Conservation (phyloP, 2,329 filamentous ascomycete species). For the Ophiostoma himal-ulmi region DNA sequence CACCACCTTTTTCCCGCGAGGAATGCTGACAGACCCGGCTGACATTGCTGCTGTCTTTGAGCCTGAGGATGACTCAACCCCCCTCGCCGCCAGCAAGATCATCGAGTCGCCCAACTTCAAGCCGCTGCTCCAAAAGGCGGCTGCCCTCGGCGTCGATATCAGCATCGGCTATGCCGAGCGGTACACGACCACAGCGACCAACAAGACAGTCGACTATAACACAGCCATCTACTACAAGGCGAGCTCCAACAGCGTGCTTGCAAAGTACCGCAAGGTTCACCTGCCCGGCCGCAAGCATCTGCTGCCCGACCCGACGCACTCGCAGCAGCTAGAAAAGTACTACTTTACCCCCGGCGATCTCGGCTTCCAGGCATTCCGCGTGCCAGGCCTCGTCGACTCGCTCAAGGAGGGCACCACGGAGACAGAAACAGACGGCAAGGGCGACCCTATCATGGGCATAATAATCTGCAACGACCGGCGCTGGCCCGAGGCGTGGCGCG, state of each 20-base stretch:
- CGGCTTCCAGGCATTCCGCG: conserved; percentile 49
- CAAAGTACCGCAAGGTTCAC: conserved; percentile 52
- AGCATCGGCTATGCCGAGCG: conserved; percentile 49
- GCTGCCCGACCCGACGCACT: conserved; percentile 39
- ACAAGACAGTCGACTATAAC: conserved; percentile 42
- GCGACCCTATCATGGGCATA: conserved; percentile 44
- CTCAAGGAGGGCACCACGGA: conserved; percentile 39
- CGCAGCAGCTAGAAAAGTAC: conserved; percentile 51
- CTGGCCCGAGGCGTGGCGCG: conserved; percentile 48
- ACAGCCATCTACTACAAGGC: conserved; percentile 48
- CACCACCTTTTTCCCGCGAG: conserved; percentile 52
- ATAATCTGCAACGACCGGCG: conserved; percentile 50
- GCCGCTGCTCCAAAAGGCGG: conserved; percentile 45
- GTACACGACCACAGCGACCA: conserved; percentile 30
- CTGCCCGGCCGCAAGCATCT: conserved; percentile 49
- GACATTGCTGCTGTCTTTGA: conserved; percentile 47
- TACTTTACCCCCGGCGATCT: conserved; percentile 50
- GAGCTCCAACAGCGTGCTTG: conserved; percentile 37
- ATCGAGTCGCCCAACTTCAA: conserved; percentile 40
- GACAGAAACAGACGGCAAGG: conserved; percentile 10
- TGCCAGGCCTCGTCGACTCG: conserved; percentile 39
- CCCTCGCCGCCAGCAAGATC: conserved; percentile 30
- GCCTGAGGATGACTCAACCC: conserved; percentile 35
- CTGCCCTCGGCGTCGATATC: conserved; percentile 45
- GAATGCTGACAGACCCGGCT: conserved; percentile 41